Conservation (phyloP, 139 green algal species). For the Limnomonas spitsbergensis region DNA sequence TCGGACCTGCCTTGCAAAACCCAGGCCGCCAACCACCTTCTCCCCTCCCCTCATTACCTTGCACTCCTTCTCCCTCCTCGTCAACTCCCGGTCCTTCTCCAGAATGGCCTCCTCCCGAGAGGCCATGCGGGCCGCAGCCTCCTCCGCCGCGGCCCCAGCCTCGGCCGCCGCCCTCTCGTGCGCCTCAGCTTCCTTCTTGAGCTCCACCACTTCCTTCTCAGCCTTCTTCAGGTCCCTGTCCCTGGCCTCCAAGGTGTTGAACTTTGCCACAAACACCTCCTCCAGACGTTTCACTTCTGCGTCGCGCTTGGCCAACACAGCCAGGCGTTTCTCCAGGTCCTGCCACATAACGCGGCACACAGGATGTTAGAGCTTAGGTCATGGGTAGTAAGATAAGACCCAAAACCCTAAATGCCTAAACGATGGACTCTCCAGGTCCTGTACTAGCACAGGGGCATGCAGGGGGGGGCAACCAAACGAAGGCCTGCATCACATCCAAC, state of each 20-base stretch:
- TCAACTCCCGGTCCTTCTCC: constrained; percentile 6
- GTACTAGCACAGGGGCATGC: too few relatives aligned
- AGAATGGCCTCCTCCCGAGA: neutral
- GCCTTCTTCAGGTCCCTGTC: neutral
- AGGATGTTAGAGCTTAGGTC: too few relatives aligned
- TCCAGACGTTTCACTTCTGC: neutral
- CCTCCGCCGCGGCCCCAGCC: neutral
- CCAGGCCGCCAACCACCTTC: too few relatives aligned
- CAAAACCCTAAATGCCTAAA: too few relatives aligned
- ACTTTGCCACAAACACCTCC: neutral
- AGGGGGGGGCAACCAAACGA: too few relatives aligned
- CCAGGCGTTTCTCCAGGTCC: neutral
- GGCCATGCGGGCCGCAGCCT: neutral
- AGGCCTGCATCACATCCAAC: too few relatives aligned
- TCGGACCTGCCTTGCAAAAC: too few relatives aligned
- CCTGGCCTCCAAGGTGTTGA: neutral
- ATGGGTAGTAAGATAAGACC: too few relatives aligned
- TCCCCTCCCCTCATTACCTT: too few relatives aligned
- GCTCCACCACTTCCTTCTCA: neutral
- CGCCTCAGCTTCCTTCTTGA: neutral
- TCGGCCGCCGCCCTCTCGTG: neutral
- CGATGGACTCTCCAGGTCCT: too few relatives aligned
- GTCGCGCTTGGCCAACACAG: neutral
- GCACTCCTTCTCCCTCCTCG: neutral
- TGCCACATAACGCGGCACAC: neutral